Base-by-base conservation (phyloP, 163 green algal genomes). In the Dunaliella salina region DNA sequence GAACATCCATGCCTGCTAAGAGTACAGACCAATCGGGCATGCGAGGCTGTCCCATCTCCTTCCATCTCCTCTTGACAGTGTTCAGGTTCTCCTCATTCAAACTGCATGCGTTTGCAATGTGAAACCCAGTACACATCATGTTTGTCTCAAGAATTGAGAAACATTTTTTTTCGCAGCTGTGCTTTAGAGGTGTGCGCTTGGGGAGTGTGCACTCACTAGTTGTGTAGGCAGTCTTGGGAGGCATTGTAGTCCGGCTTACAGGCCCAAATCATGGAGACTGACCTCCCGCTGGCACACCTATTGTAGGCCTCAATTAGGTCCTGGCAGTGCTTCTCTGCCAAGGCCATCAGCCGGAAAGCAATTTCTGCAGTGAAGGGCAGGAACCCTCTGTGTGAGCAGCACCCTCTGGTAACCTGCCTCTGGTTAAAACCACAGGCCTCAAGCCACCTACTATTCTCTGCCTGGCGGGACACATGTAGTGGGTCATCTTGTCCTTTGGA, bases 11-110 rank as follows among this genome's bases (percentile, higher is more conserved):
- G 12, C 86, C 86, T 34, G 57, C 82, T 81, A 89, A 78, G 82
- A 89, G 86, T 33, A 71, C 33, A 11, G 17, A 72, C 86, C 86
- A 89, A 35, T 89, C 59, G 22, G 86, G 86, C 78, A 86, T 85
- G 34, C 33, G 78, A 29, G 86, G 86, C 33, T 83, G 86, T 3
- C 86, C 86, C 57, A 45, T 11, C 12, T 57, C 80, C 24, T 86
- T 86, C 86, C 86, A 89, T 18, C 86, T 79, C 29, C 80, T 79
- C 0, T 84, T 72, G 22, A 89, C 86, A 75, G 86, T 35, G 29
- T 85, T 63, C 20, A 85, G 20, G 63, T 89, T 89, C 0, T 75
- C 78, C 5, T 89, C 83, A 33, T 89, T 89, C 83, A 89, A 81
- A 63, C 86, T 89, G 82, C 29, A 26, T 24, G 33, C 30, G 33